Base-by-base conservation (phyloP, 1,139 yeast genomes). In the Hansenula sp. region DNA sequence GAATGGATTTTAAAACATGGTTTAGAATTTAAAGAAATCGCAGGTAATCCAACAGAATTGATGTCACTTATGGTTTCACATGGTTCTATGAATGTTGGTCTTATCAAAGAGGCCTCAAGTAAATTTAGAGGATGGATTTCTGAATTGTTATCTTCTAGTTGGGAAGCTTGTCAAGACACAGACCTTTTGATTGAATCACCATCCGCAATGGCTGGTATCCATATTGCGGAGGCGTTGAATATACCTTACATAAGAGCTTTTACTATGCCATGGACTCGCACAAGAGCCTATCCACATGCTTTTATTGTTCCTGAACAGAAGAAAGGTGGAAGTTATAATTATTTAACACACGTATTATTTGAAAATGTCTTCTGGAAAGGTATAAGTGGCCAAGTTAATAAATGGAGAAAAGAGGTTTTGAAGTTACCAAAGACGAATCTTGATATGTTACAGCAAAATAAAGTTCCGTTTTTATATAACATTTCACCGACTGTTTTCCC, bases 231-330 rank as follows among this genome's bases (percentile, higher is more conserved):
- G 61, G 95, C 96, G 0, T 66, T 91, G 46, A 79, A 81, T 16
- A 85, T 91, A 42, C 96, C 98, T 0, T 91, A 91, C 60, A 86
- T 87, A 71, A 72, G 98, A 55, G 97, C 98, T 0, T 93, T 91
- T 59, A 93, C 98, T 0, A 91, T 91, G 98, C 98, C 98, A 0
- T 91, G 98, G 98, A 88, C 97, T 0, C 70, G 96, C 53, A 91
- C 98, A 0, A 74, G 96, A 51, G 95, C 96, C 0, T 91, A 91
- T 60, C 97, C 97, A 1, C 97, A 91, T 68, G 98, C 98, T 0
- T 90, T 91, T 53, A 82, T 91, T 57, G 96, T 89, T 5, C 97
- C 98, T 0, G 97, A 89, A 48, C 95, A 86, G 61, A 88, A 85
- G 59, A 78, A 85, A 63, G 96, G 97, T 9, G 96, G 97, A 1